These are phyloP conservation scores for Fomitopsis pulvina DNA, from an alignment of 768 basidiomycete species.

Conservation along the genomic window DNA sequence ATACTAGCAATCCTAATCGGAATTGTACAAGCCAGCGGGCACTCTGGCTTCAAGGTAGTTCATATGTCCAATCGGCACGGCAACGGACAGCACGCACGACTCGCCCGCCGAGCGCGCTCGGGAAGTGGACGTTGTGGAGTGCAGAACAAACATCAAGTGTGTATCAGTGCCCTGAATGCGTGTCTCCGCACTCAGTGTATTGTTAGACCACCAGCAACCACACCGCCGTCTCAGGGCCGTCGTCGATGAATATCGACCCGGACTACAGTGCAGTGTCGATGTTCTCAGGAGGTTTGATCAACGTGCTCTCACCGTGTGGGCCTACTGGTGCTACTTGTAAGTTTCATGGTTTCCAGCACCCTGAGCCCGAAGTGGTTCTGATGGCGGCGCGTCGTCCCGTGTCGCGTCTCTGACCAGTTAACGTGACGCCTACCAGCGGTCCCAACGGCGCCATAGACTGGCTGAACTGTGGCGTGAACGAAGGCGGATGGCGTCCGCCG, in stretches of 20 bases:
- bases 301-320: slow-evolving; percentile 2
- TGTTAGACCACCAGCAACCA: not conserved
- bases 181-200: not conserved
- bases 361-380: too few species aligned
- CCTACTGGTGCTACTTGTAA: slow-evolving; percentile 7
- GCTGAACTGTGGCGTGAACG: slow-evolving; percentile 71
- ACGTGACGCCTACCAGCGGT: slow-evolving; percentile 44
- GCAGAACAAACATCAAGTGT: slow-evolving; percentile 1
- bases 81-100: slow-evolving; percentile 1
- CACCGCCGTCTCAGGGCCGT: not conserved
- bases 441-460: slow-evolving; percentile 71
- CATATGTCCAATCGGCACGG: slow-evolving; percentile 13
- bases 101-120: slow-evolving; percentile 3
- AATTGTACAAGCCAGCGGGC: slow-evolving; percentile 27
- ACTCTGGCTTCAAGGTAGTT: slow-evolving; percentile 25
- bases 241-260: not conserved
- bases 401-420: slow-evolving; percentile 26
- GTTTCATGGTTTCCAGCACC: too few species aligned
- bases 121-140: slow-evolving; percentile 7
- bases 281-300: not conserved
- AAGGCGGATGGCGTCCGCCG: slow-evolving; percentile 69
- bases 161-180: not conserved
- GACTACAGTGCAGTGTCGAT: not conserved
- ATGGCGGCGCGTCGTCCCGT: slow-evolving; percentile 34
- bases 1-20: slow-evolving; percentile 24